A percentile compares a stretch with the other conserved stretches of the same genome.
Conservation (phyloP, 179 eudicot genomes). For the Nepenthes alata region DNA sequence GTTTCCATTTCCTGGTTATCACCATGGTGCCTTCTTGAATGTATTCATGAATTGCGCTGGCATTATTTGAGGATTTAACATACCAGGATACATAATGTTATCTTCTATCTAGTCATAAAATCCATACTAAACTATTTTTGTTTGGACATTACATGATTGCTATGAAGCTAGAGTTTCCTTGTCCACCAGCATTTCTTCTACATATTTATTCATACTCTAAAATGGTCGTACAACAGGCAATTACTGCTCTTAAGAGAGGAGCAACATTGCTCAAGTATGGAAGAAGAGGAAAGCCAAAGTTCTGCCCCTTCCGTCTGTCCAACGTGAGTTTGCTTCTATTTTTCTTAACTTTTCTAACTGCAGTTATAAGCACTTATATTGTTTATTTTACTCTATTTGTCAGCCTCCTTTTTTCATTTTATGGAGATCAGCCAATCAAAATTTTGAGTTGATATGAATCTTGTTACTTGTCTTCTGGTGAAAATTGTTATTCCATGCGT, state of each 20-base stretch:
- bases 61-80: too few species aligned
- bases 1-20: background rate
- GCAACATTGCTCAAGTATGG: constrained; percentile 90
- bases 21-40: too few species aligned
- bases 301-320: constrained; percentile 88
- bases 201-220: constrained; percentile 7
- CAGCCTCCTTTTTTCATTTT: constrained; percentile 2
- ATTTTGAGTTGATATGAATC: background rate
- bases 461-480: background rate
- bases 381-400: background rate
- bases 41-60: too few species aligned
- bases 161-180: background rate
- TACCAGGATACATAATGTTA: too few species aligned
- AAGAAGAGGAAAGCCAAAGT: constrained; percentile 94
- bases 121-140: too few species aligned
- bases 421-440: background rate
- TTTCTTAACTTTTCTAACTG: background rate
- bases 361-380: background rate
- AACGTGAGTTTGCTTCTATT: constrained; percentile 46
- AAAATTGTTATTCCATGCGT: background rate
- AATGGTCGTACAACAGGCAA: constrained; percentile 56
- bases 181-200: background rate
- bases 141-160: background rate
- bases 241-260: constrained; percentile 95
- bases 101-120: too few species aligned